Evolutionary conservation across 352 stramenopile species (phyloP).

Genomic region (Thraustotheca clavata): DNA sequence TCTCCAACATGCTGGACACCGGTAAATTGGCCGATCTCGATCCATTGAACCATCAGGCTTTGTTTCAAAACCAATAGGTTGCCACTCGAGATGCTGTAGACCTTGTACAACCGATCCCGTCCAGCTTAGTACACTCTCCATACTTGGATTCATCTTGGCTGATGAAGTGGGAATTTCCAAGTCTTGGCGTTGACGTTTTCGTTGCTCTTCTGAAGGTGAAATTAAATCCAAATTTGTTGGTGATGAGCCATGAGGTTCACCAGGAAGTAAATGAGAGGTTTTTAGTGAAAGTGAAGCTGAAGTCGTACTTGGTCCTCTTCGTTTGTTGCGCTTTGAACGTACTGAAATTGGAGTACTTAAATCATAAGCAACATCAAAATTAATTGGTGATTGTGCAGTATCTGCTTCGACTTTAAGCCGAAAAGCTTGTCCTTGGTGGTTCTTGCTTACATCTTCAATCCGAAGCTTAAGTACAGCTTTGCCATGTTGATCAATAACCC

Average conservation of each 20-base stretch:
- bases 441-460: slow-evolving; percentile 96
- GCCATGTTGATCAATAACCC: slow-evolving; percentile 75
- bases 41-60: slow-evolving; percentile 60
- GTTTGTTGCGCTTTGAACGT: slow-evolving; percentile 92
- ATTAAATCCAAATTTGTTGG: background rate
- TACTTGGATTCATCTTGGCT: slow-evolving; percentile 47
- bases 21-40: slow-evolving; percentile 67
- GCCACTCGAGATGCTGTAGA: slow-evolving; percentile 73
- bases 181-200: background rate
- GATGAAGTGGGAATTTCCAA: slow-evolving; percentile 25
- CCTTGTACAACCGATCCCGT: slow-evolving; percentile 62
- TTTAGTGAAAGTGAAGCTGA: slow-evolving; percentile 21
- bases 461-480: slow-evolving; percentile 83
- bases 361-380: slow-evolving; percentile 86
- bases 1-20: slow-evolving; percentile 69
- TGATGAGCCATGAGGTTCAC: slow-evolving; percentile 24
- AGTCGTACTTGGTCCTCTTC: slow-evolving; percentile 46
- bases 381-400: slow-evolving; percentile 75
- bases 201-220: background rate
- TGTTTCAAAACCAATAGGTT: slow-evolving; percentile 70
- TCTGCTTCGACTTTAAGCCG: slow-evolving; percentile 87
- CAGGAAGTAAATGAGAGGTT: slow-evolving; percentile 68
- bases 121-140: slow-evolving; percentile 71
- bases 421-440: slow-evolving; percentile 94
- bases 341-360: slow-evolving; percentile 89